Evolutionary conservation across 129 eudicot genomes (phyloP), one percentile per base, ranked within the genome.

Genomic region (Escallonia herrerae): DNA sequence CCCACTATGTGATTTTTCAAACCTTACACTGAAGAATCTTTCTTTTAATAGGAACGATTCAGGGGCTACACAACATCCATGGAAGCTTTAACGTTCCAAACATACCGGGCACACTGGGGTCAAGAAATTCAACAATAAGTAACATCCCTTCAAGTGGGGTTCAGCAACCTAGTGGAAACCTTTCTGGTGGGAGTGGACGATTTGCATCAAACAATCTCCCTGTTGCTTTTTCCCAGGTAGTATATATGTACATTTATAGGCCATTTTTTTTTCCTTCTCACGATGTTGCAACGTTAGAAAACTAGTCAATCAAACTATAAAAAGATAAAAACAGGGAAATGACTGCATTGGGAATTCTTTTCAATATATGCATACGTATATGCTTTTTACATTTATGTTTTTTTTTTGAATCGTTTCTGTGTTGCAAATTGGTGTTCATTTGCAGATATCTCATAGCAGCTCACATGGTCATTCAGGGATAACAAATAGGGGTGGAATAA

Each of bases 401-500:
- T 65, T 8, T 4, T 59, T 59, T 40, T 56, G 49, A 60, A 42
- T 8, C 9, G 51, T 37, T 39, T 22, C 52, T 67, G 7, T 15
- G 38, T 68, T 45, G 14, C 10, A 39, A 61, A 6, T 13, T 54
- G 40, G 56, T 66, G 7, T 42, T 49, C 8, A 47, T 66, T 56
- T 74, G 76, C 82, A 91, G 95, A 86, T 89, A 53, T 84, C 97
- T 74, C 90, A 85, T 62, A 80, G 82, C 33, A 76, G 77, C 61
- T 72, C 88, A 58, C 97, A 83, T 57, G 96, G 86, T 69, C 95
- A 94, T 72, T 77, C 97, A 11, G 99, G 96, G 60, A 65, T 94
- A 83, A 46, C 84, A 60, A 89, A 67, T 73, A 89, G 99, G 70
- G 95, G 95, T 53, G 91, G 90, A 57, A 94, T 94, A 95, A 76